phyloP scores from a whole-genome alignment of 2,329 filamentous ascomycete species.

The Diaporthe destruens region DNA sequence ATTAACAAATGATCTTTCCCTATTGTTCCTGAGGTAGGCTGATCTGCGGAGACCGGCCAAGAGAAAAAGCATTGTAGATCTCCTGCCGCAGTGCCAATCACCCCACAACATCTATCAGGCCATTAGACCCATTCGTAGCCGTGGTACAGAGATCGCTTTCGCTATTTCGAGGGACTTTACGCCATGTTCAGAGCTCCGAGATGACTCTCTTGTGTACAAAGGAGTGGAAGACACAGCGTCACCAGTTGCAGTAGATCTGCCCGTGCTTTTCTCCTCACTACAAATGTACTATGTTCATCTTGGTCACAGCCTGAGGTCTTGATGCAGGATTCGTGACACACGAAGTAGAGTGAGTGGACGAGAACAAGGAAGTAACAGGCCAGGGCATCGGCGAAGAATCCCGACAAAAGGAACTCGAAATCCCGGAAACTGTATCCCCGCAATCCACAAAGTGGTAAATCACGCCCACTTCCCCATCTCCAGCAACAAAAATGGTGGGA shows the following conservation, averaged over 20 bases:
- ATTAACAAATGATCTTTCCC: not conserved
- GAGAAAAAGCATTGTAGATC: conserved; percentile 5
- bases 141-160: conserved; percentile 21
- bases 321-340: not conserved
- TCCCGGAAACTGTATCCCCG: conserved; percentile 13
- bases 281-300: no score
- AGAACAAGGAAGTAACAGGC: not conserved
- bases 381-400: conserved; percentile 17
- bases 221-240: not conserved
- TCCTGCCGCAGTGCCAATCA: conserved; percentile 10
- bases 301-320: no score
- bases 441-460: not conserved
- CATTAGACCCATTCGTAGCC: conserved; percentile 5
- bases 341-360: conserved; percentile 10
- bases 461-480: conserved; percentile 6
- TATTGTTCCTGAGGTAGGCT: not conserved
- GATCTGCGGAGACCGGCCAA: not conserved
- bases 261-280: not conserved
- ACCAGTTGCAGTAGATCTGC: not conserved
- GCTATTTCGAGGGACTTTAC: conserved; percentile 18
- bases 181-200: conserved; percentile 12
- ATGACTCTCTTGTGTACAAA: not conserved
- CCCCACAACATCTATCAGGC: not conserved
- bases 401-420: conserved; percentile 12
- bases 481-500: conserved; percentile 3